These are phyloP conservation scores for Coemansia sp. DNA, from an alignment of 192 early-diverging fungal genomes.

Conservation along the genomic window DNA sequence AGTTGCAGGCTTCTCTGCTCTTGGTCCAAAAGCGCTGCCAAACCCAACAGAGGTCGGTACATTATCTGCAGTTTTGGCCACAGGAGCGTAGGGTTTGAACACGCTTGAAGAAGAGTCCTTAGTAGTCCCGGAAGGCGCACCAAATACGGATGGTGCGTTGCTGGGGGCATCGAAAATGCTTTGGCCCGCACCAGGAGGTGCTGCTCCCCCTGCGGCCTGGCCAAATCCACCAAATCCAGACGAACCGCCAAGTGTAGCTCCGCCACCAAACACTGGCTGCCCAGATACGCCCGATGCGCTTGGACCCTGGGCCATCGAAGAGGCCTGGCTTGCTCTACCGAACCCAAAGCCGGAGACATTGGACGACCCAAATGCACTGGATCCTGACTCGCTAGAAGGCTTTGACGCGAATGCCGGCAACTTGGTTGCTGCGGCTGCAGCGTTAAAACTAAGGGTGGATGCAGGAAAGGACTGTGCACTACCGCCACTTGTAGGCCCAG, in stretches of 20 bases:
- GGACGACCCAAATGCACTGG: constrained; percentile 4
- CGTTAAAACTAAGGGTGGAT: neutral
- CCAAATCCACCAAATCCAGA: constrained; percentile 24
- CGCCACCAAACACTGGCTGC: constrained; percentile 40
- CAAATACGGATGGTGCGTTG: constrained; percentile 28
- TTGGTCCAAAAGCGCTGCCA: neutral
- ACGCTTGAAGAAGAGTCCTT: neutral
- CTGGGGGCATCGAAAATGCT: constrained; percentile 36
- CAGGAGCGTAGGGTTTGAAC: constrained; percentile 9
- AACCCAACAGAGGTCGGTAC: neutral
- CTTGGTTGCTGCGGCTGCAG: constrained; percentile 6
- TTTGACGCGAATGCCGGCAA: constrained; percentile 20
- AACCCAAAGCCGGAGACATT: constrained; percentile 14
- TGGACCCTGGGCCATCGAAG: constrained; percentile 28
- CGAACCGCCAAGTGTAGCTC: constrained; percentile 19
- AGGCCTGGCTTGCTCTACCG: constrained; percentile 15
- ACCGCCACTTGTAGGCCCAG: constrained; percentile 1
- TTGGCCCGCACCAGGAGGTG: constrained; percentile 7
- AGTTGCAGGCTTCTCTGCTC: neutral
- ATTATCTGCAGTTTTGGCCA: neutral
- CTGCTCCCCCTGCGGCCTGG: neutral
- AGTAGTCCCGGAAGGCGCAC: constrained; percentile 9
- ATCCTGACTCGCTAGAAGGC: neutral
- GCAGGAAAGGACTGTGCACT: neutral
- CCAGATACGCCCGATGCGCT: constrained; percentile 11